Conservation (phyloP, 345 rosid species). For the Brassica rapa region DNA sequence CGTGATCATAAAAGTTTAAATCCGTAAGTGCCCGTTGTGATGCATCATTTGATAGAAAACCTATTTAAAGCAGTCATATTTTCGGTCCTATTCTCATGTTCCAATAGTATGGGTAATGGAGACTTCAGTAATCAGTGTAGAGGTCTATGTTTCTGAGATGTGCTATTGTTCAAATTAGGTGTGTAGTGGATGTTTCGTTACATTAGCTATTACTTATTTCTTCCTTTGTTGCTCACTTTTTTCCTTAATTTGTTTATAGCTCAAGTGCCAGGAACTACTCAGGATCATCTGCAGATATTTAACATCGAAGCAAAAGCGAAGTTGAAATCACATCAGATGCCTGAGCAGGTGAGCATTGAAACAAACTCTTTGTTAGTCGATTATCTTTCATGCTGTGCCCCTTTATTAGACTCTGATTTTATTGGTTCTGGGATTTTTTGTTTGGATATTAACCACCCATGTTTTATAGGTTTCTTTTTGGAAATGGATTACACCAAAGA, state of each 20-base stretch:
- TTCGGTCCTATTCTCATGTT: slow-evolving; percentile 11
- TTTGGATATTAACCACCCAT: slow-evolving; percentile 21
- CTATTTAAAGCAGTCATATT: neutral
- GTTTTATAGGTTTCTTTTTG: slow-evolving; percentile 84
- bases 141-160: slow-evolving; percentile 1
- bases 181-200: slow-evolving; percentile 18
- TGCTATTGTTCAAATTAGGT: neutral
- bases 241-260: slow-evolving; percentile 50
- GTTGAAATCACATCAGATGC: slow-evolving; percentile 97
- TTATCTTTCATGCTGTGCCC: slow-evolving; percentile 16
- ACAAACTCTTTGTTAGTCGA: neutral
- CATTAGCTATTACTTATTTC: slow-evolving; percentile 5
- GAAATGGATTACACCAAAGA: slow-evolving; percentile 94
- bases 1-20: slow-evolving; percentile 6
- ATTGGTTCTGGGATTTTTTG: no score
- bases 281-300: slow-evolving; percentile 98
- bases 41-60: slow-evolving; percentile 10
- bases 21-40: slow-evolving; percentile 10
- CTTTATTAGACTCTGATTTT: slow-evolving; percentile 7
- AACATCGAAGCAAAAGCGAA: slow-evolving; percentile 96
- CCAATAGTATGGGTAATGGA: slow-evolving; percentile 5
- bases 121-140: neutral
- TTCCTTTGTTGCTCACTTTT: slow-evolving; percentile 24
- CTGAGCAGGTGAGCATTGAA: slow-evolving; percentile 73
- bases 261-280: slow-evolving; percentile 95